Percentiles rank a stretch among this genome's conserved stretches.
These are phyloP conservation scores for Zelopaecilomyces penicillatus DNA, from an alignment of 2,329 filamentous ascomycete species.

Conservation along the genomic window DNA sequence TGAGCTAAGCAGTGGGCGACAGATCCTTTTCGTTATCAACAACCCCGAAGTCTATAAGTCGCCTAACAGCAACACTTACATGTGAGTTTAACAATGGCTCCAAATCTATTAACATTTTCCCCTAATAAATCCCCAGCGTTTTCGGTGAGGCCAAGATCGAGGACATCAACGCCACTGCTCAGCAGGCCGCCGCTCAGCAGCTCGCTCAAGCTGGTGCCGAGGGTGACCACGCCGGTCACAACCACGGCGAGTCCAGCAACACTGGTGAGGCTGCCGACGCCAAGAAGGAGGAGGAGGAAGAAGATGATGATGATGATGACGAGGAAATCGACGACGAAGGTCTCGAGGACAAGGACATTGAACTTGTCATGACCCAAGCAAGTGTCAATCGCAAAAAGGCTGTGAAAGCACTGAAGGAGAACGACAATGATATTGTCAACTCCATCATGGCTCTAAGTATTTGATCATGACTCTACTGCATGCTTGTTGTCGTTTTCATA, in stretches of 20 bases:
- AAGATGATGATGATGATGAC: conserved; percentile 81
- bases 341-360: conserved; percentile 98
- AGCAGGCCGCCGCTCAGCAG: conserved; percentile 83
- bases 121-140: conserved; percentile 52
- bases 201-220: conserved; percentile 63
- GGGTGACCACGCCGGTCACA: conserved; percentile 63
- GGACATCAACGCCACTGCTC: conserved; percentile 96
- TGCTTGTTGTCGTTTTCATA: conserved; percentile 15
- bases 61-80: conserved; percentile 98
- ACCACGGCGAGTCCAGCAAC: conserved; percentile 61
- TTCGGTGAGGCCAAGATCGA: conserved; percentile 99
- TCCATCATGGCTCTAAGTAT: conserved; percentile 98
- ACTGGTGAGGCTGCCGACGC: conserved; percentile 53
- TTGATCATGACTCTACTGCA: conserved; percentile 33
- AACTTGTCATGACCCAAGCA: conserved; percentile 97
- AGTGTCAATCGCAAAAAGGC: conserved; percentile 97
- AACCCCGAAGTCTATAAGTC: conserved; percentile 99
- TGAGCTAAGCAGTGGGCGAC: conserved; percentile 13
- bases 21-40: conserved; percentile 99
- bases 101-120: background rate
- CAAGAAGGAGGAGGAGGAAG: conserved; percentile 69
- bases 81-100: conserved; percentile 53
- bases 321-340: conserved; percentile 94
- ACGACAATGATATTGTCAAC: conserved; percentile 99
- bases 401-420: conserved; percentile 96